Base-by-base conservation (phyloP, 1,139 yeast species). In the Zhuliangozyma parablackwelliae region DNA sequence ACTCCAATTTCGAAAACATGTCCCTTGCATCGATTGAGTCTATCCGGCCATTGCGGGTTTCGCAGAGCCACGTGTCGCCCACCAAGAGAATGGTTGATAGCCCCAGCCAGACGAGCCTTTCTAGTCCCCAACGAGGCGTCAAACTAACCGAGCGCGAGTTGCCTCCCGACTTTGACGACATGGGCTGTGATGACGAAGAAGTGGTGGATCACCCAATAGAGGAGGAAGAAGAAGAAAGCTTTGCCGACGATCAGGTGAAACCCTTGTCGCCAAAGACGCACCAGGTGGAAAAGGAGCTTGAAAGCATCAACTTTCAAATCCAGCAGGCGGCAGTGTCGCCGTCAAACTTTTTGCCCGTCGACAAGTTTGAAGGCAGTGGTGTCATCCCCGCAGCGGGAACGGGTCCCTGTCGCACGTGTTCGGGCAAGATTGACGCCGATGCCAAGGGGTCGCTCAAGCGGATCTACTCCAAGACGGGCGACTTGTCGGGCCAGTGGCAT, bases 401-500 rank as follows among this genome's bases (percentile, higher is more conserved):
- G 42, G 92, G 92, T 0, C 89, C 89, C 10, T 84, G 92, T 53
- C 74, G 92, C 43, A 52, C 64, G 28, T 90, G 98, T 64, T 54
- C 59, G 8, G 48, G 57, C 24, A 61, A 55, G 20, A 75, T 82
- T 29, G 53, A 51, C 10, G 35, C 81, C 67, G 31, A 77, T 67
- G 64, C 75, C 72, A 42, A 78, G 33, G 75, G 75, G 0, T 33
- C 54, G 3, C 50, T 58, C 29, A 64, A 60, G 44, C 55, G 75
- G 0, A 61, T 92, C n/a, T 83, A 80, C 56, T 87, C 96, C 10
- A 80, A 78, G 46, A 88, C 87, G 35, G 83, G 84, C 20, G 90
- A 84, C 49, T 65, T 92, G 30, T 75, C 90, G 1, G 98, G 98
- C 0, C 94, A 89, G 59, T 90, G 97, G 97, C 98, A 92, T 57